Evolutionary conservation across 495 filamentous ascomycete genomes (phyloP), one percentile per base, ranked within the genome.

Genomic region (Neurospora pannonica): DNA sequence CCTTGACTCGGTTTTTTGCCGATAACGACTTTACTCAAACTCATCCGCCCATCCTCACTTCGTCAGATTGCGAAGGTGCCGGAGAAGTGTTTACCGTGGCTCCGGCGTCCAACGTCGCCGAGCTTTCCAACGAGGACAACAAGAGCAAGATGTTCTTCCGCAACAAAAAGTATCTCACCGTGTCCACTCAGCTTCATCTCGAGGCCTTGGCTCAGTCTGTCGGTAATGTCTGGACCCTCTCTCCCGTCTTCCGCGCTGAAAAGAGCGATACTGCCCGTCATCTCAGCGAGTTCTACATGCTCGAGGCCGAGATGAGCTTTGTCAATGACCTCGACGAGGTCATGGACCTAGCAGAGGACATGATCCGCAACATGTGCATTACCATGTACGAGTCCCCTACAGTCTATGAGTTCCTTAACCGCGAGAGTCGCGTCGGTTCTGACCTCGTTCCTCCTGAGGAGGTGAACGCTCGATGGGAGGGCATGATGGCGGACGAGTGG

Each of bases 201-300:
- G 96, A 99, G 84, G 94, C 97, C 36, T 89, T 97, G 73, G 92
- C 94, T 4, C 93, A 95, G 72, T 91, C 95, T 67, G 87, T 98
- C 60, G 92, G 92, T 37, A 93, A 92, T 78, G 97, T 98, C 21
- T 99, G 96, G 96, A 92, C 97, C 4, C 82, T 99, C 24, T 94
- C 94, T 11, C 96, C 96, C 19, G 94, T 94, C 2, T 99, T 99
- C 79, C 90, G 96, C 60, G 97, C 96, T 5, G 96, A 99, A 80
- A 93, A 89, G 83, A 97, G 94, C 80, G 94, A 98, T 82, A 98
- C 96, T 7, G 89, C 94, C 19, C 92, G 97, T 42, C 96, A 99
- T 83, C 85, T 98, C 69, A 97, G 93, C 84, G 96, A 99, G 78
- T 99, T 99, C 81, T 98, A 98, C 83, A 99, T 99, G 96, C 88